Evolutionary conservation across 23 red algal genomes (phyloP).

Genomic region (Chondrus crispus): DNA sequence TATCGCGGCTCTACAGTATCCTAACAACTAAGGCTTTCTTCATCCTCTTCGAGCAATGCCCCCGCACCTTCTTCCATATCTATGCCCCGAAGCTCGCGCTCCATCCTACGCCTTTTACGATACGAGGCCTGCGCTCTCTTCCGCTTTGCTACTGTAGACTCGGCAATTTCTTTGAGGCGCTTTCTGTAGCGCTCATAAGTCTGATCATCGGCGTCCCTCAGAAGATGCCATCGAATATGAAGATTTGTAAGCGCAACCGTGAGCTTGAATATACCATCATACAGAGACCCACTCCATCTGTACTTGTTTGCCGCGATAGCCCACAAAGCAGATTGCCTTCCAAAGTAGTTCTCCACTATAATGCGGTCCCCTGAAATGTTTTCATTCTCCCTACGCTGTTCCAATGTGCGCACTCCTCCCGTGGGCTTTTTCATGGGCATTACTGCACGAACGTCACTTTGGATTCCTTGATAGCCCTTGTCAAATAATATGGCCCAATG

Average conservation of each 20-base stretch:
- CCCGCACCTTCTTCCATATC: no score
- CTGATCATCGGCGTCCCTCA: background rate
- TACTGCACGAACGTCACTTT: background rate
- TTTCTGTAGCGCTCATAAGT: background rate
- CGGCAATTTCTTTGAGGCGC: background rate
- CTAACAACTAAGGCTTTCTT: no score
- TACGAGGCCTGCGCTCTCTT: no score
- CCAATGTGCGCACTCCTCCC: background rate
- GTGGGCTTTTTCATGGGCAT: background rate
- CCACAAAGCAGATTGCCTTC: background rate
- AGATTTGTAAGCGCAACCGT: background rate
- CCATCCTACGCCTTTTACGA: background rate
- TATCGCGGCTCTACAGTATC: no score
- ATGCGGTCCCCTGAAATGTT: background rate
- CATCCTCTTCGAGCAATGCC: no score
- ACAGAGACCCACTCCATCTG: background rate
- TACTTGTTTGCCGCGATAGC: background rate
- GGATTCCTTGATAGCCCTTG: background rate
- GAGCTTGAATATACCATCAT: background rate
- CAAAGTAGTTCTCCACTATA: background rate
- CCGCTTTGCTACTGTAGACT: background rate
- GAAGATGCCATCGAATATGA: background rate
- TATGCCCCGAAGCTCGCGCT: no score
- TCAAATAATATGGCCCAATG: background rate
- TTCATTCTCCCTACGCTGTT: background rate